Evolutionary conservation across 2,329 filamentous ascomycete genomes (phyloP).

Genomic region (Tympanopsis confertula): DNA sequence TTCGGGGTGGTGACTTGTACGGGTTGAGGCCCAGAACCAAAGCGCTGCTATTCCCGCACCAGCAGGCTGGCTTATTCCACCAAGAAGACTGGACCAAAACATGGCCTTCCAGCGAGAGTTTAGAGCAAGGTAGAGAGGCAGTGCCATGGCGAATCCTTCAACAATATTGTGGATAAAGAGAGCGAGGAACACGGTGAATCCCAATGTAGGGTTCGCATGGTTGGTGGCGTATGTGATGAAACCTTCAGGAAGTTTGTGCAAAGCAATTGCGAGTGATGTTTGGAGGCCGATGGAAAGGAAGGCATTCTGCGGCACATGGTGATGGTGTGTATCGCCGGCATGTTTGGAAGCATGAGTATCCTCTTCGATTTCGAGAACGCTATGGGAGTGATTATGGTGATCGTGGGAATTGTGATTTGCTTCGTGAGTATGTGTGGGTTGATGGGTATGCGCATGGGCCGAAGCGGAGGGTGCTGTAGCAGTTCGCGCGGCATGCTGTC

Average conservation of each 20-base stretch:
- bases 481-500: not conserved
- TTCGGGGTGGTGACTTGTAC: slow-evolving; percentile 42
- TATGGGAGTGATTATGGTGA: not conserved
- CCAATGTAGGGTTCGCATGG: slow-evolving; percentile 80
- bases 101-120: slow-evolving; percentile 72
- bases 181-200: slow-evolving; percentile 85
- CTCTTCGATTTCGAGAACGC: too few species aligned
- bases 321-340: slow-evolving; percentile 55
- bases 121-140: slow-evolving; percentile 86
- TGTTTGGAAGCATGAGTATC: too few species aligned
- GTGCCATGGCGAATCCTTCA: slow-evolving; percentile 86
- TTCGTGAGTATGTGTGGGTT: not conserved
- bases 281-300: slow-evolving; percentile 93
- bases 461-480: not conserved
- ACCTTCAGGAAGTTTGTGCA: slow-evolving; percentile 87
- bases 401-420: not conserved
- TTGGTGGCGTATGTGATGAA: slow-evolving; percentile 94
- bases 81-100: slow-evolving; percentile 70
- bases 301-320: slow-evolving; percentile 88
- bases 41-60: slow-evolving; percentile 74
- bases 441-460: not conserved
- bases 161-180: slow-evolving; percentile 97
- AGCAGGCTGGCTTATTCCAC: slow-evolving; percentile 75
- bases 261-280: slow-evolving; percentile 83
- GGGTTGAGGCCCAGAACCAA: slow-evolving; percentile 54